A percentile compares a stretch with the other conserved stretches of the same genome.
phyloP scores from a whole-genome alignment of 371 early-diverging fungal genomes.

The Apophysomyces sp. region DNA sequence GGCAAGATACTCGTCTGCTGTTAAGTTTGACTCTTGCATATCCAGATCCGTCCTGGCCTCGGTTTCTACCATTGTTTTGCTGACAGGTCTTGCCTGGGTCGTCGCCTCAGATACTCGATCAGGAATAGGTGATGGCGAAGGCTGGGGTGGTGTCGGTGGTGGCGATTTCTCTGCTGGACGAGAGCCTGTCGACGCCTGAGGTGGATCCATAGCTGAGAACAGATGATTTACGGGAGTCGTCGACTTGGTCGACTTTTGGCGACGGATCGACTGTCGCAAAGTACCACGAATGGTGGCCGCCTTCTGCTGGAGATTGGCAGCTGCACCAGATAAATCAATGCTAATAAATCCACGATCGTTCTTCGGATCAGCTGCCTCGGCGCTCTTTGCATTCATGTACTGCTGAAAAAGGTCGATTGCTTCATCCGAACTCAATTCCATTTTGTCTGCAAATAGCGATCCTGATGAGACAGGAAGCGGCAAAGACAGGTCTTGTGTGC shows the following conservation, averaged over 20 bases:
- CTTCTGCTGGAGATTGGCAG: conserved; percentile 13
- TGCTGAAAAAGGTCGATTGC: conserved; percentile 30
- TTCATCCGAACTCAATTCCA: conserved; percentile 29
- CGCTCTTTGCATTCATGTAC: conserved; percentile 14
- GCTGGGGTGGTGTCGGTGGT: not conserved
- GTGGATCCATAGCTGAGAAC: conserved; percentile 1
- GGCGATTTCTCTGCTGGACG: not conserved
- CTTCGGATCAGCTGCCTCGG: conserved; percentile 2
- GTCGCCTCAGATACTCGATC: not conserved
- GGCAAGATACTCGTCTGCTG: not conserved
- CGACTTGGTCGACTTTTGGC: conserved; percentile 24
- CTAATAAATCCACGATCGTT: conserved; percentile 13
- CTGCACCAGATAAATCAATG: conserved; percentile 11
- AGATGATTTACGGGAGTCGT: conserved; percentile 14
- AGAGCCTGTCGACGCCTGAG: not conserved
- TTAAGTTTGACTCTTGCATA: no score
- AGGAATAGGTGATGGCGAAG: not conserved
- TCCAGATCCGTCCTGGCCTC: no score
- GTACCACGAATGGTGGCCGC: conserved; percentile 22
- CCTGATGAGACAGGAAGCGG: conserved; percentile 30
- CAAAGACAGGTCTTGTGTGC: conserved; percentile 19
- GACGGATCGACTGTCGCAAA: conserved; percentile 17
- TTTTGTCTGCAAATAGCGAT: conserved; percentile 41
- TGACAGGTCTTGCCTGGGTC: not conserved
- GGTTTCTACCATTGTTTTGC: conserved; percentile 1